Base-by-base conservation (phyloP, 306 rosid genomes). In the Acacia confusa region DNA sequence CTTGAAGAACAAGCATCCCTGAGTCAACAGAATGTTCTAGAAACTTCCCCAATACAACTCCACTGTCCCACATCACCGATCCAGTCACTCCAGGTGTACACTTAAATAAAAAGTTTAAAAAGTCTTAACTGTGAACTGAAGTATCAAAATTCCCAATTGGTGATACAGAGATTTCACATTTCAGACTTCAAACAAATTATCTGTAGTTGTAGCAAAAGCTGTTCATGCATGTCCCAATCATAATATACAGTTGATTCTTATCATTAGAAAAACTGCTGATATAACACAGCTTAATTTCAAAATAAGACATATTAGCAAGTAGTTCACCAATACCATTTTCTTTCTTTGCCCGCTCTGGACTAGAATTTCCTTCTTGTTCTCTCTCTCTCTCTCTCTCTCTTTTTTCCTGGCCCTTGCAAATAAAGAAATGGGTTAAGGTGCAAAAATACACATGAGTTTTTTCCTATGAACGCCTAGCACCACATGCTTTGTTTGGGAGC, bases 1-100 rank as follows among this genome's bases (percentile, higher is more conserved):
- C 92, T 72, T 85, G 93, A 60, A 93, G 90, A 81, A 69, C 74
- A 85, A 90, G 93, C 82, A 84, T 78, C 65, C 87, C 87, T 5
- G 90, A 84, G 79, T 91, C 98, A 24, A 92, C 92, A 68, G 97
- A 88, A 82, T 92, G 92, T 87, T 94, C 97, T 15, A 94, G 82
- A 84, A 94, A 94, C 92, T 94, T 91, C 10, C 91, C 94, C 85
- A 91, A 75, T 15, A 92, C 79, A 45, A 94, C 86, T 63, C 93
- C 97, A 86, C 94, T 94, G 86, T 94, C 98, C 98, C 98, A 94
- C 93, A 89, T 88, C 82, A 92, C 98, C 6, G 97, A 75, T 82
- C 98, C 98, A 57, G 98, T 93, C 17, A 93, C 98, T 67, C 98
- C 98, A 78, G 94, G 97, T 0, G 83, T 87, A 52, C 86, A 79